These are phyloP conservation scores for Periconia sp. DNA, from an alignment of 2,329 filamentous ascomycete species.

Conservation along the genomic window DNA sequence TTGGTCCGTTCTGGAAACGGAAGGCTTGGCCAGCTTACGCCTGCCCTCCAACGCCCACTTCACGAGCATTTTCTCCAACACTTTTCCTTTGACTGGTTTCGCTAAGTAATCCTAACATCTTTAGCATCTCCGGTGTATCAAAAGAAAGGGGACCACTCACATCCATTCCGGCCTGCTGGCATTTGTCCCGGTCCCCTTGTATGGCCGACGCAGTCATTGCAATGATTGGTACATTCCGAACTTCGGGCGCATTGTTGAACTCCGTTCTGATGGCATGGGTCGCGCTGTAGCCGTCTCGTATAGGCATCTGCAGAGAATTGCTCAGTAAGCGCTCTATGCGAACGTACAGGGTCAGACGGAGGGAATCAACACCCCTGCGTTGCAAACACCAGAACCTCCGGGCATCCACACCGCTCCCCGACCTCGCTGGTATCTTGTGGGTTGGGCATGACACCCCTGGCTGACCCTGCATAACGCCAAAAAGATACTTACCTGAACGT, in stretches of 20 bases:
- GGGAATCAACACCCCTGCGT: background rate
- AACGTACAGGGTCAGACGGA: conserved; percentile 3
- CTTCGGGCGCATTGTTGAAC: conserved; percentile 63
- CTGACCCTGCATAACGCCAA: too few species aligned
- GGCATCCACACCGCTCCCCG: too few species aligned
- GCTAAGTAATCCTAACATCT: conserved; percentile 39
- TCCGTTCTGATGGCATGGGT: conserved; percentile 76
- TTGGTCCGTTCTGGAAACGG: conserved; percentile 26
- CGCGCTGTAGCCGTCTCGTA: conserved; percentile 79
- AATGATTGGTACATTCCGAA: conserved; percentile 72
- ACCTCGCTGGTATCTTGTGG: too few species aligned
- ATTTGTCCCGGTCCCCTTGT: conserved; percentile 77
- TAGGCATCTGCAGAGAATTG: conserved; percentile 50
- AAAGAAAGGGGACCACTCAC: conserved; percentile 28
- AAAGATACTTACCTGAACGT: conserved; percentile 66
- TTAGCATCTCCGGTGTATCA: conserved; percentile 24
- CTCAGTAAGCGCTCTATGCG: conserved; percentile 27
- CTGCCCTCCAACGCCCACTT: conserved; percentile 65
- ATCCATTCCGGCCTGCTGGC: conserved; percentile 76
- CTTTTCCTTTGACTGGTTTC: conserved; percentile 69
- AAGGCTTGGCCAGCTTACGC: conserved; percentile 38
- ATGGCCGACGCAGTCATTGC: conserved; percentile 85
- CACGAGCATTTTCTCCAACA: conserved; percentile 68
- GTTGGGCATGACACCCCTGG: too few species aligned
- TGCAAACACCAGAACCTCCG: background rate